Evolutionary conservation across 1,284 basidiomycete species (phyloP).

Genomic region (Leccinum ponderosum): DNA sequence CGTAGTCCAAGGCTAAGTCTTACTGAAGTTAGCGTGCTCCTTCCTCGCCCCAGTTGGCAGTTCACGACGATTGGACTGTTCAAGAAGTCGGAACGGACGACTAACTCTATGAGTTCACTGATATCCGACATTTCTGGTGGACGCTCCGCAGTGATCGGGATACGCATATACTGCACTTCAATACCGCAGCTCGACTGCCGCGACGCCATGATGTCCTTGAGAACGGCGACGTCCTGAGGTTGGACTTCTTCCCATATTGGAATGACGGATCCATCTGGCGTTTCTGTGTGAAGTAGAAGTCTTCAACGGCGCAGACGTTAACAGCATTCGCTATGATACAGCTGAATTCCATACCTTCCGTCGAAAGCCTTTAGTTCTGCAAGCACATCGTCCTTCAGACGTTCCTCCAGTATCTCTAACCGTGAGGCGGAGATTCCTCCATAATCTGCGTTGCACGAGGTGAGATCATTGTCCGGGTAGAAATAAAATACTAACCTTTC

Average conservation of each 20-base stretch:
- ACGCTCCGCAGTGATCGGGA: slow-evolving; percentile 88
- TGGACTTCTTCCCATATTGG: slow-evolving; percentile 95
- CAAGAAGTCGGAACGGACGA: slow-evolving; percentile 71
- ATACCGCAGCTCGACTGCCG: slow-evolving; percentile 47
- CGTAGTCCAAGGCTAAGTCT: slow-evolving; percentile 24
- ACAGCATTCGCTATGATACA: not conserved
- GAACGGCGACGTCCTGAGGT: slow-evolving; percentile 75
- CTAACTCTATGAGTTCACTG: slow-evolving; percentile 79
- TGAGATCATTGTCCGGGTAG: slow-evolving; percentile 5
- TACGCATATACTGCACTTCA: slow-evolving; percentile 74
- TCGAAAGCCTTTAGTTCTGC: slow-evolving; percentile 83
- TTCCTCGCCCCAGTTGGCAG: slow-evolving; percentile 94
- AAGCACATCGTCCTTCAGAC: slow-evolving; percentile 88
- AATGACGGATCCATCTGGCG: slow-evolving; percentile 84
- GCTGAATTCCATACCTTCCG: slow-evolving; percentile 57
- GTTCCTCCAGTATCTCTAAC: slow-evolving; percentile 88
- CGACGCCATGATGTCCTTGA: slow-evolving; percentile 88
- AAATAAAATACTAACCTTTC: slow-evolving; percentile 55
- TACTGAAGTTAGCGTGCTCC: slow-evolving; percentile 88
- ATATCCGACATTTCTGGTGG: slow-evolving; percentile 72
- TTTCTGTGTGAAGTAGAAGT: slow-evolving; percentile 90
- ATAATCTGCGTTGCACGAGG: slow-evolving; percentile 58
- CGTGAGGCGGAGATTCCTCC: slow-evolving; percentile 89
- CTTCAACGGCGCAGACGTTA: slow-evolving; percentile 28
- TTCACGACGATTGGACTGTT: slow-evolving; percentile 91